Conservation (phyloP, 164 flowering plant genomes). For the Nelumbo lutea region DNA sequence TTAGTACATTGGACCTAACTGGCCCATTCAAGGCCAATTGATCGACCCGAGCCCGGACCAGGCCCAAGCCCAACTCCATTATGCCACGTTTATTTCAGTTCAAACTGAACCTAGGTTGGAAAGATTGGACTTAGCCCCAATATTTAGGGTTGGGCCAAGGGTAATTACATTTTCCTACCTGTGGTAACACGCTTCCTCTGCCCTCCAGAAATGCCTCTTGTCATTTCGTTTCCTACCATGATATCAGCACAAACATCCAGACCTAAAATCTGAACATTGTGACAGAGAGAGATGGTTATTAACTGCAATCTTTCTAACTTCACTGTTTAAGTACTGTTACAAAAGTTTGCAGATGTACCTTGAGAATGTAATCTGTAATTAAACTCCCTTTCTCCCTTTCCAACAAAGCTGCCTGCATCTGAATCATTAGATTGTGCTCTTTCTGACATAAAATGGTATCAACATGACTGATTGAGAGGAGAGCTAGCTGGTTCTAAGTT, state of each 20-base stretch:
- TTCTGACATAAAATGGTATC: too few species aligned
- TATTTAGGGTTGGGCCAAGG: conserved; percentile 9
- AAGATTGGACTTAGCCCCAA: too few species aligned
- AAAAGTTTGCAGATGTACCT: conserved; percentile 12
- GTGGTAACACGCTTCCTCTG: conserved; percentile 18
- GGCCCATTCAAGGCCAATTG: too few species aligned
- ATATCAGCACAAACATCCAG: conserved; percentile 9
- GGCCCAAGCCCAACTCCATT: too few species aligned
- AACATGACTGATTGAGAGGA: too few species aligned
- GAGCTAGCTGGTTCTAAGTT: too few species aligned
- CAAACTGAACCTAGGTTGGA: not conserved
- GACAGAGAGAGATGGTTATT: not conserved
- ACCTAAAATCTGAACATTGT: conserved; percentile 32
- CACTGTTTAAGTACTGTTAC: not conserved
- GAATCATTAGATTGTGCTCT: not conserved
- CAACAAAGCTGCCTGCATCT: conserved; percentile 25
- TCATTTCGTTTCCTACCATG: conserved; percentile 39
- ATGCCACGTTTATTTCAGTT: too few species aligned
- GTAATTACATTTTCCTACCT: conserved; percentile 26
- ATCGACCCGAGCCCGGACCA: too few species aligned
- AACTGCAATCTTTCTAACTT: not conserved
- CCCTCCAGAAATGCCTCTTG: conserved; percentile 44
- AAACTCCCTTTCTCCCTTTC: conserved; percentile 31
- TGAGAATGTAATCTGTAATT: conserved; percentile 29
- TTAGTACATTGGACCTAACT: too few species aligned